These are phyloP conservation scores for Alternaria atra DNA, from an alignment of 2,329 filamentous ascomycete species.

Conservation along the genomic window DNA sequence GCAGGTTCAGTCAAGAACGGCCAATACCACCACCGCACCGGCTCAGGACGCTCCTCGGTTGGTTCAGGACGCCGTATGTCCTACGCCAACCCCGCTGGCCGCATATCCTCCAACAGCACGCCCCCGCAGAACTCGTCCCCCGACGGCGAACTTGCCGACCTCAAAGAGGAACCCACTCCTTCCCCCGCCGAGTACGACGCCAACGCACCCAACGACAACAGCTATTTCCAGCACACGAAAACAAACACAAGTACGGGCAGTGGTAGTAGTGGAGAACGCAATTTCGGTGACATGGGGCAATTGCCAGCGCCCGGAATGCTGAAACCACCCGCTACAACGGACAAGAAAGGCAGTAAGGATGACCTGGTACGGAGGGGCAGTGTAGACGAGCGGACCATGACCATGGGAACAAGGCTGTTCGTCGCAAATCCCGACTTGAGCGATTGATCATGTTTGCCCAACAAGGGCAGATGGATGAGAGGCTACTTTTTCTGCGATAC, in stretches of 20 bases:
- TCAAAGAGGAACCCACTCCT: constrained; percentile 58
- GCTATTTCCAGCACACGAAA: constrained; percentile 57
- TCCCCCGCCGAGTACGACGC: constrained; percentile 50
- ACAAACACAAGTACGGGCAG: constrained; percentile 56
- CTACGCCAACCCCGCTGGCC: constrained; percentile 53
- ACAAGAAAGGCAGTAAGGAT: constrained; percentile 66
- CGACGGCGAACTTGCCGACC: constrained; percentile 49
- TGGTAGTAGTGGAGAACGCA: constrained; percentile 55
- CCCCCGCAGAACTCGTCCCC: constrained; percentile 58
- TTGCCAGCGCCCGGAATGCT: constrained; percentile 52
- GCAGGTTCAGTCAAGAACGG: constrained; percentile 55
- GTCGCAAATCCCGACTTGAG: constrained; percentile 83
- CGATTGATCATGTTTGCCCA: constrained; percentile 49
- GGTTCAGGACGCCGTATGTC: constrained; percentile 53
- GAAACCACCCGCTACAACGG: constrained; percentile 55
- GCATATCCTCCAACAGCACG: constrained; percentile 62
- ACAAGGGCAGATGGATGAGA: constrained; percentile 1
- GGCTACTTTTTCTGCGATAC: constrained; percentile 42
- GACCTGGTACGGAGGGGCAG: constrained; percentile 80
- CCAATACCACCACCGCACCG: constrained; percentile 71
- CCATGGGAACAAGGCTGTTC: constrained; percentile 76
- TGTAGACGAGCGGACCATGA: constrained; percentile 83
- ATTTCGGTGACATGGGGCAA: constrained; percentile 64
- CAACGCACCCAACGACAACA: constrained; percentile 27
- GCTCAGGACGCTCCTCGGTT: constrained; percentile 76